Conservation (phyloP, 2,329 filamentous ascomycete species). For the Fusarium graminum region DNA sequence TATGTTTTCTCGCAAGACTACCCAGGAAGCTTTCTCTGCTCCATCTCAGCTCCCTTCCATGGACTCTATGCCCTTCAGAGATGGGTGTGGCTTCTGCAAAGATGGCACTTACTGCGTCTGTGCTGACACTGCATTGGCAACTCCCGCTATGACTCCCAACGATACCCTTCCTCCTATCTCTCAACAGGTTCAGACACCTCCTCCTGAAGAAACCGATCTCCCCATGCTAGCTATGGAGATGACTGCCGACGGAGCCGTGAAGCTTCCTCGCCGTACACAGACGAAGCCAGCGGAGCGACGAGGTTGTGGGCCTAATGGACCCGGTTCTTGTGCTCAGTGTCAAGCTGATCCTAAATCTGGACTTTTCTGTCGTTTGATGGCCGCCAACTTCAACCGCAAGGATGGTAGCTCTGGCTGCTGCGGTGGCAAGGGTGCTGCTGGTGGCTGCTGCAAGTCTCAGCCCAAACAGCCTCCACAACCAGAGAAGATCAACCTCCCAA, state of each 20-base stretch:
- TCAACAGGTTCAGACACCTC: constrained; percentile 68
- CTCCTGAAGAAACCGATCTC: constrained; percentile 71
- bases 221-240: constrained; percentile 69
- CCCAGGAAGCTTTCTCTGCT: constrained; percentile 44
- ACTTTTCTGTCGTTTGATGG: constrained; percentile 85
- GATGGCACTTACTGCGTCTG: constrained; percentile 87
- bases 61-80: constrained; percentile 64
- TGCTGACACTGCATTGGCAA: constrained; percentile 69
- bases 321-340: constrained; percentile 84
- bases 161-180: constrained; percentile 58
- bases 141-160: constrained; percentile 56
- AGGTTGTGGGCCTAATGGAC: constrained; percentile 74
- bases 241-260: constrained; percentile 71
- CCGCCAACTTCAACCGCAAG: constrained; percentile 70
- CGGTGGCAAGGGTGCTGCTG: constrained; percentile 69
- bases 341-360: constrained; percentile 82
- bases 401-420: constrained; percentile 66
- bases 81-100: constrained; percentile 85
- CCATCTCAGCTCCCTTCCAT: constrained; percentile 56
- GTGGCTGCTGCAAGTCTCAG: constrained; percentile 72
- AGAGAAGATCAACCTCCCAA: constrained; percentile 54
- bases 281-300: constrained; percentile 49
- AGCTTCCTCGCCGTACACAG: constrained; percentile 63
- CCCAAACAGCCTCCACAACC: constrained; percentile 48
- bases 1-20: constrained; percentile 67